Evolutionary conservation across 2,329 filamentous ascomycete genomes (phyloP), one percentile per base, ranked within the genome.

Genomic region (Ustulina deusta): DNA sequence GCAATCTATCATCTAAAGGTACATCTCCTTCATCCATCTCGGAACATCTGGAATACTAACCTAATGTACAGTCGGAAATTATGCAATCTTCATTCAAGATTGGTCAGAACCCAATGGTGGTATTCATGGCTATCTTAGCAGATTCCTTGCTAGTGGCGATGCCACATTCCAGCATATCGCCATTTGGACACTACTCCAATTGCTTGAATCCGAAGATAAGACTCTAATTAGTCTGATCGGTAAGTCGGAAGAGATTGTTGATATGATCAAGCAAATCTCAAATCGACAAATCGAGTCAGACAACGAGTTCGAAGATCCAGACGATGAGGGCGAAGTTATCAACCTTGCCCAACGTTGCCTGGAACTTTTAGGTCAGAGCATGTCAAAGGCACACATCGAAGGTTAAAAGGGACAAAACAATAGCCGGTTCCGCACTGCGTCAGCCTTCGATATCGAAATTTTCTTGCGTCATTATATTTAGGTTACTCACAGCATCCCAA

Each of bases 151-250:
- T 51, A 97, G 94, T 71, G 95, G 94, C 46, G 96, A 99, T 78
- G 90, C 96, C 0, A 99, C 96, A 0, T 99, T 99, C 85, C 96
- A 99, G 81, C 96, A 99, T 79, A 99, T 99, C 77, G 96, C 96
- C 58, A 97, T 98, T 71, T 99, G 96, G 96, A 99, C 96, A 1
- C 83, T 99, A 55, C 87, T 99, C 3, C 96, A 99, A 78, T 87
- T 99, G 4, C 90, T 99, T 58, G 96, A 99, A 81, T 97, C 95
- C 0, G 94, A 97, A 78, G 95, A 99, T 78, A 90, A 92, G 81
- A 91, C 89, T 63, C 85, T 99, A n/a, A 91, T 97, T 70, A 90
- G 90, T 57, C 89, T 93, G 56, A 97, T 99, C 73, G 90, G 93
- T 74, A 92, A 95, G 77, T 94, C 94, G 1, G 92, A 95, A 71